A percentile compares a stretch with the other conserved stretches of the same genome.
Evolutionary conservation across 2,329 filamentous ascomycete species (phyloP).

Genomic region (Diaporthe amygdali): DNA sequence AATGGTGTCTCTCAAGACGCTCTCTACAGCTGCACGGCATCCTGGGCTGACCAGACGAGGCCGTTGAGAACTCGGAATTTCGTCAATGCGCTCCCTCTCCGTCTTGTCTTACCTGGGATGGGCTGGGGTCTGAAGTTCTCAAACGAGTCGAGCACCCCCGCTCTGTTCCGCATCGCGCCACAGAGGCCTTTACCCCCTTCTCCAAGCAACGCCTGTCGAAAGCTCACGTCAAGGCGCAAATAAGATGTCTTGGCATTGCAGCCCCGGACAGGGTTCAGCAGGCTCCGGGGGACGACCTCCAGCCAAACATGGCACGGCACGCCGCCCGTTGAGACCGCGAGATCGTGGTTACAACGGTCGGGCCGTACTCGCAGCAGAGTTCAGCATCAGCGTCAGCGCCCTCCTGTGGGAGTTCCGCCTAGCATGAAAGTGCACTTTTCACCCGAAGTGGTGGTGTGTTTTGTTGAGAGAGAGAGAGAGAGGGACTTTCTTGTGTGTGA

Average conservation of each 20-base stretch:
- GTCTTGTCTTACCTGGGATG: neutral
- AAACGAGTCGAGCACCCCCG: neutral
- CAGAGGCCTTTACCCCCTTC: conserved; percentile 12
- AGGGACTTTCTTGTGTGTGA: too few relatives aligned
- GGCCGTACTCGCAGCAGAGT: neutral
- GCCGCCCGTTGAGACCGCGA: neutral
- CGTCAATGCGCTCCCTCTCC: neutral
- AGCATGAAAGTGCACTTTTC: neutral
- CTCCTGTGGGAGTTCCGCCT: neutral
- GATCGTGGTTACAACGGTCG: neutral
- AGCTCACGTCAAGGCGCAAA: conserved; percentile 6
- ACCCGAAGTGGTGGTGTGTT: neutral
- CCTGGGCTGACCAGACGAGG: neutral
- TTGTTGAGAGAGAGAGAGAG: neutral
- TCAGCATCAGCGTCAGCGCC: neutral
- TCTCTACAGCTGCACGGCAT: neutral
- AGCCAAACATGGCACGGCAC: neutral
- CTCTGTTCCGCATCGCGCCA: neutral
- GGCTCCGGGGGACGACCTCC: neutral
- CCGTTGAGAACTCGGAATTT: neutral
- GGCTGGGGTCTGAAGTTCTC: neutral
- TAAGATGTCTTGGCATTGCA: conserved; percentile 14
- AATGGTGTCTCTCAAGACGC: neutral
- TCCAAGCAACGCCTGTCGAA: neutral
- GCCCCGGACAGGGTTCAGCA: neutral